A percentile compares a stretch with the other conserved stretches of the same genome.
phyloP scores from a whole-genome alignment of 352 stramenopile genomes.

The Globisporangium radiosum region DNA sequence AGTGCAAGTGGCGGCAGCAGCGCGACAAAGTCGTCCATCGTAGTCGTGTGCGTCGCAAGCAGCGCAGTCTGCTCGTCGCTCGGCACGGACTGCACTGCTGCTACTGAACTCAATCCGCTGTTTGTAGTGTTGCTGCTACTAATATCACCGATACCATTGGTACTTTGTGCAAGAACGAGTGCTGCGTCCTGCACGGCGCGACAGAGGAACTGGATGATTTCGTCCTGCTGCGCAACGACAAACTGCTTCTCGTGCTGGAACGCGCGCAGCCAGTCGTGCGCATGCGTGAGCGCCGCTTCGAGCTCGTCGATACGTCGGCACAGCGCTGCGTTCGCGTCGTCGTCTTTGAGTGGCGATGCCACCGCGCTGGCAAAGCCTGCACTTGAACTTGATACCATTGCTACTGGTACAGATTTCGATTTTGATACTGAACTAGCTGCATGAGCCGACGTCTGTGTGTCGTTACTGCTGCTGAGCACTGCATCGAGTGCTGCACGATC shows the following conservation, averaged over 20 bases:
- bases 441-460: too few relatives aligned
- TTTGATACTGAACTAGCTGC: too few relatives aligned
- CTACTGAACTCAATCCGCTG: too few relatives aligned
- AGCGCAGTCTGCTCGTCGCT: constrained; percentile 9
- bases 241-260: constrained; percentile 55
- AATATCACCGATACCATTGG: neutral
- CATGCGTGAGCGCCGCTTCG: constrained; percentile 25
- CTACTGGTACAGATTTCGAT: neutral
- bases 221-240: constrained; percentile 51
- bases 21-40: constrained; percentile 31
- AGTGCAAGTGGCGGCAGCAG: constrained; percentile 24
- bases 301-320: constrained; percentile 15
- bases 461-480: neutral
- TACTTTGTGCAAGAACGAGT: constrained; percentile 5
- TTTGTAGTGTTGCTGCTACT: neutral
- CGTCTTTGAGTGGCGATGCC: neutral
- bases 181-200: constrained; percentile 28
- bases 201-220: constrained; percentile 59
- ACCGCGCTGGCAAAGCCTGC: neutral
- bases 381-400: neutral
- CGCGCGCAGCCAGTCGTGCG: constrained; percentile 38
- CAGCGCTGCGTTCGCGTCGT: constrained; percentile 11
- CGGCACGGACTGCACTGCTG: neutral
- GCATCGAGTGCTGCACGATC: constrained; percentile 5
- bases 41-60: constrained; percentile 23